These are phyloP conservation scores for Leptographium radiaticola DNA, from an alignment of 2,329 filamentous ascomycete genomes.

Conservation along the genomic window DNA sequence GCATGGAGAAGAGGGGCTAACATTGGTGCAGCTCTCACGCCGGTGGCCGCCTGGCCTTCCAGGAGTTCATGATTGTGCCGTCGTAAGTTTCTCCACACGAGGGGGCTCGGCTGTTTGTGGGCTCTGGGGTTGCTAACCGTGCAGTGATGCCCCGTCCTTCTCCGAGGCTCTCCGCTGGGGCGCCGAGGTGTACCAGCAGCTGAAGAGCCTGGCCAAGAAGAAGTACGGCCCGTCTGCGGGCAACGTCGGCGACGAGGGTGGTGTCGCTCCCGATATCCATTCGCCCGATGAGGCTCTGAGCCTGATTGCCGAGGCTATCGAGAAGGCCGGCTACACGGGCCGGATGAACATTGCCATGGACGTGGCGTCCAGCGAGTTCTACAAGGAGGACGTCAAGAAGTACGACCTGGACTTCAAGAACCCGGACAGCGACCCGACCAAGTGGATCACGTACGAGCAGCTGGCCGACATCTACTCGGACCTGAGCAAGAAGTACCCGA, in stretches of 20 bases:
- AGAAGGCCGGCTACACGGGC: constrained; percentile 89
- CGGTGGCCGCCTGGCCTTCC: constrained; percentile 88
- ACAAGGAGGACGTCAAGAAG: constrained; percentile 95
- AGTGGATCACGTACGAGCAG: constrained; percentile 99
- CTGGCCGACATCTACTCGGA: constrained; percentile 83
- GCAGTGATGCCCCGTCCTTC: constrained; percentile 73
- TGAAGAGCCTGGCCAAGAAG: constrained; percentile 97
- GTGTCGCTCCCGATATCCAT: constrained; percentile 98
- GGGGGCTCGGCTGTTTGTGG: background rate
- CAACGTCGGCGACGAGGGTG: constrained; percentile 98
- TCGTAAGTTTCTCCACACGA: constrained; percentile 38
- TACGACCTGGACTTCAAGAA: constrained; percentile 99
- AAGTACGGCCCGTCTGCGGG: constrained; percentile 98
- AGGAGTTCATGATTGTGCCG: constrained; percentile 93
- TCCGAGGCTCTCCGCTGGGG: constrained; percentile 93
- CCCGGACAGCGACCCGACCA: constrained; percentile 85
- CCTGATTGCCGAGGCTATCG: constrained; percentile 88
- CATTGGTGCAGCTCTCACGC: constrained; percentile 61
- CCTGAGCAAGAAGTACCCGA: constrained; percentile 89
- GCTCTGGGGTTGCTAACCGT: constrained; percentile 7
- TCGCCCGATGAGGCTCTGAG: constrained; percentile 92
- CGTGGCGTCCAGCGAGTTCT: constrained; percentile 98
- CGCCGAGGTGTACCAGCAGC: constrained; percentile 94
- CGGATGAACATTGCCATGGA: constrained; percentile 98
- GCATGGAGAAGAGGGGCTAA: background rate